These are phyloP conservation scores for Syzygium grande DNA, from an alignment of 345 rosid genomes.

Conservation along the genomic window DNA sequence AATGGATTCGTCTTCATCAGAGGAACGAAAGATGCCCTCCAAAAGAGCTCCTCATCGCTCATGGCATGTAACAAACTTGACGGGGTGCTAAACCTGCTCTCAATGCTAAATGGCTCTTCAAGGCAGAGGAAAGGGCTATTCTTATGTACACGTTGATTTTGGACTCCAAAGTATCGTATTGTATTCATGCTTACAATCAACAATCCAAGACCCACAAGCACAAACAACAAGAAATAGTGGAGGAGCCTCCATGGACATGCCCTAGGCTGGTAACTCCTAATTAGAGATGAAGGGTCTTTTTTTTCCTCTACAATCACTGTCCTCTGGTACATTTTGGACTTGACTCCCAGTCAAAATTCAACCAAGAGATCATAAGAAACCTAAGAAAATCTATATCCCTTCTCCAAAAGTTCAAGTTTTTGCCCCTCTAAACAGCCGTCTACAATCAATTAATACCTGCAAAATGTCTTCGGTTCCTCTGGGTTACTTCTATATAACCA, in stretches of 20 bases:
- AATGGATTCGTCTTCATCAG: conserved; percentile 45
- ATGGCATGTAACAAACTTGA: conserved; percentile 47
- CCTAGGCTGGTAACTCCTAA: conserved; percentile 28
- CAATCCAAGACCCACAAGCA: conserved; percentile 39
- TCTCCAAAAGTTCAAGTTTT: background rate
- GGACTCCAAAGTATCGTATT: conserved; percentile 25
- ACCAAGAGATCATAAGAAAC: background rate
- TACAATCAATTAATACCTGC: background rate
- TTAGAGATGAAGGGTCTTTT: conserved; percentile 17
- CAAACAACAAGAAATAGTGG: conserved; percentile 33
- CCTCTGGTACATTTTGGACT: conserved; percentile 15
- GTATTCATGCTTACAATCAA: conserved; percentile 40
- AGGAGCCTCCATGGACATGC: conserved; percentile 27
- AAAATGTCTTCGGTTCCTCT: background rate
- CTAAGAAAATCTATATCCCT: background rate
- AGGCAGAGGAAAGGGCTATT: conserved; percentile 20
- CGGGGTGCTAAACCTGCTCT: conserved; percentile 53
- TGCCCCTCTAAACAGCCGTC: background rate
- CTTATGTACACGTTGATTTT: conserved; percentile 8
- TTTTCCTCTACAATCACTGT: conserved; percentile 42
- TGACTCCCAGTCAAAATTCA: background rate
- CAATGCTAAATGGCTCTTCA: conserved; percentile 11
- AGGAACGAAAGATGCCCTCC: conserved; percentile 81
- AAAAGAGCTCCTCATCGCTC: conserved; percentile 69
- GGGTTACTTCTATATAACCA: background rate